Base-by-base conservation (phyloP, 805 yeast species). In the Naumovozyma baii region DNA sequence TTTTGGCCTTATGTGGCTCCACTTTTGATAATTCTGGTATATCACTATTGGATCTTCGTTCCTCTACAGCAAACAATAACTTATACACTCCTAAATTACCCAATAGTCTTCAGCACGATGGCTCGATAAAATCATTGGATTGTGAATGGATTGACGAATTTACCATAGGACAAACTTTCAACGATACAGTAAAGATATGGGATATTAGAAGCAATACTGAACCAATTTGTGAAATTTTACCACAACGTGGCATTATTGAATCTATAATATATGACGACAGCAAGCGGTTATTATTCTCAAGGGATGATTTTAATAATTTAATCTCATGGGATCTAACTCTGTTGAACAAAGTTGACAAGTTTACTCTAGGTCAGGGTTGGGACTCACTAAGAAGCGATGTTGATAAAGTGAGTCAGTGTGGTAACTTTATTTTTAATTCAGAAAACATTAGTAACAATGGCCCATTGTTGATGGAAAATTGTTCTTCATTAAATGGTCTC, bases 1-100 rank as follows among this genome's bases (percentile, higher is more conserved):
- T 48, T 75, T 78, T 18, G 61, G 80, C 17, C 51, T 79, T 39
- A 81, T 46, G 50, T 15, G 57, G 59, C n/a, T 47, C 86, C 0
- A 61, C 81, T 2, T 77, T 83, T 43, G 86, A 86, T 3, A 69
- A 70, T 18, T 78, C 78, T 53, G 95, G 95, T 2, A 70, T 85
- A 8, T 78, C 92, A 0, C 59, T 86, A 31, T 70, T 78, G 45
- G 96, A 86, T 58, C 60, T 83, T 46, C 68, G 94, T 47, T 67
- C 70, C 3, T 44, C 36, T 17, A 34, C 41, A 5, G 13, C 31
- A 14, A 49, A 46, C n/a, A 47, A 46, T 30, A 20, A 34, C 9
- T 30, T 51, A 14, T 51, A 48, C 36, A 47, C 49, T 22, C 59
- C 56, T n/a, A 52, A 48, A 25, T 31, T 43, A 16, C 35, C 25